Evolutionary conservation across 768 basidiomycete genomes (phyloP).

Genomic region (Macrolepiota dolichaula): DNA sequence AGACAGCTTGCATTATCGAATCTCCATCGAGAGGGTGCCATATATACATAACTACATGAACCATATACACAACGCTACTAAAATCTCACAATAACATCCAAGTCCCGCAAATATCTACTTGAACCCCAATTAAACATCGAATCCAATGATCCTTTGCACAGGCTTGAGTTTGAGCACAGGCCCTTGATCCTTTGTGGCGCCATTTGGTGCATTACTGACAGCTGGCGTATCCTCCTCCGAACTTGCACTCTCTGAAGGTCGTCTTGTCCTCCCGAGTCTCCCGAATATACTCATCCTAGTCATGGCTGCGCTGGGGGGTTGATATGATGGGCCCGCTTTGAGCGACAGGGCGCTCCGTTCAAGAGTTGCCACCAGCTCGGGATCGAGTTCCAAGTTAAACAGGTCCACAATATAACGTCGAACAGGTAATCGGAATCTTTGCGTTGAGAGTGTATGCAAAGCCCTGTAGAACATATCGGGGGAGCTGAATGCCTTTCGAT

Average conservation of each 20-base stretch:
- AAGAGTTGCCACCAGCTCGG: conserved; percentile 53
- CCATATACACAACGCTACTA: not conserved
- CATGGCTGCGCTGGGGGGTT: conserved; percentile 35
- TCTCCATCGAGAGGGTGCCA: not conserved
- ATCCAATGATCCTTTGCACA: conserved; percentile 57
- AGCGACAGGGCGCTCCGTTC: conserved; percentile 48
- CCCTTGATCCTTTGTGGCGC: conserved; percentile 35
- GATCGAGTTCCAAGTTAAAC: conserved; percentile 80
- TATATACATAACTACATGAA: not conserved
- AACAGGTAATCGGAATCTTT: conserved; percentile 88
- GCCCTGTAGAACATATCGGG: conserved; percentile 80
- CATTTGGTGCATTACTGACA: conserved; percentile 39
- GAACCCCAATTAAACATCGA: conserved; percentile 28
- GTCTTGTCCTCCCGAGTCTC: conserved; percentile 42
- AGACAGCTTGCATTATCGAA: not conserved
- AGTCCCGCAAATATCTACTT: not conserved
- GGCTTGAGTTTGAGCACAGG: conserved; percentile 59
- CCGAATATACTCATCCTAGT: conserved; percentile 65
- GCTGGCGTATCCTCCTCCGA: conserved; percentile 45
- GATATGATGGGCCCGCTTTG: conserved; percentile 35
- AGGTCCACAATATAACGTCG: conserved; percentile 90
- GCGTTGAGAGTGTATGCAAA: conserved; percentile 82
- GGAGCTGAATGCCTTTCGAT: conserved; percentile 72
- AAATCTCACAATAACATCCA: not conserved
- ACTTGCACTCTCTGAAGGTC: conserved; percentile 58